Base-by-base conservation (phyloP, 495 filamentous ascomycete genomes). In the Penicillium cinerascens region DNA sequence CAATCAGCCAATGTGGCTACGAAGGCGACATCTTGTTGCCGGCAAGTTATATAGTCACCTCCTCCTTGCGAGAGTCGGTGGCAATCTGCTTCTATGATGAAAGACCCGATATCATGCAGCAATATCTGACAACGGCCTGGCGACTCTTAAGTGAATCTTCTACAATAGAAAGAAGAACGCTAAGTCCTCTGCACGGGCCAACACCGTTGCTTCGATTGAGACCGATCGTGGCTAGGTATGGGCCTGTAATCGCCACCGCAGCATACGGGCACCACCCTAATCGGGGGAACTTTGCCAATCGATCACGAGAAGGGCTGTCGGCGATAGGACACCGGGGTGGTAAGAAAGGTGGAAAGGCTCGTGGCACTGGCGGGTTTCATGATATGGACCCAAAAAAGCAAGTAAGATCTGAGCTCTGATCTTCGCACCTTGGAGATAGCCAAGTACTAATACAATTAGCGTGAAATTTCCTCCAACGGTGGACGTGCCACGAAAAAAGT, bases 281-380 rank as follows among this genome's bases (percentile, higher is more conserved):
- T 56, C 80, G 81, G 38, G 75, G 76, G 18, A 84, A 86, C 64
- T 86, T 86, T 66, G 77, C 80, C 70, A 85, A 85, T 68, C 78
- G 78, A 52, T 69, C 80, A 41, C 76, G 76, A 55, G 79, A 82
- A 38, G 78, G 85, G 50, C 80, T 85, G 16, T 68, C 69, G 20
- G 72, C 73, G 17, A 77, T 80, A 41, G 80, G 76, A 1, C 58
- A 64, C 1, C 81, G 80, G 58, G 79, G 78, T 6, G 78, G 75
- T n/a, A 71, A 77, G 45, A 65, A 69, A 33, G 71, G 72, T 36
- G 58, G 63, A 23, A 51, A 58, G n/a, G 54, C 51, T 18, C 42
- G 43, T 36, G 58, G 58, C 17, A 37, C 43, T 15, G 67, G 64
- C 25, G 64, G 65, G 7, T 71, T 70, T 44, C 63, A 65, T 27